These are phyloP conservation scores for Citrullus amarus DNA, from an alignment of 306 rosid genomes.

Conservation along the genomic window DNA sequence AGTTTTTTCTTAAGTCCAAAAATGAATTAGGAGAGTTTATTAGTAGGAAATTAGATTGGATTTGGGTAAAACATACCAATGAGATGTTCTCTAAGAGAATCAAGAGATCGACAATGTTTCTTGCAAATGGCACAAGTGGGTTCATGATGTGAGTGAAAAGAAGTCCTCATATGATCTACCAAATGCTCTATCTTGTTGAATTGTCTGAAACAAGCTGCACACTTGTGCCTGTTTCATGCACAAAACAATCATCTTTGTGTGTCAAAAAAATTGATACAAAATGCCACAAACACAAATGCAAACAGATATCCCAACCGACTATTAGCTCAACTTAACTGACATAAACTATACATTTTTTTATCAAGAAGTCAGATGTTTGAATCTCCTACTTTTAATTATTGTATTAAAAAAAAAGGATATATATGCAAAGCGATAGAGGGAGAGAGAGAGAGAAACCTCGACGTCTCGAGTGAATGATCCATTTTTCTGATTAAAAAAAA, in stretches of 20 bases:
- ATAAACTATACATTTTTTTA: too few relatives aligned
- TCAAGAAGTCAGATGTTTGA: too few relatives aligned
- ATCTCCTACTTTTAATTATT: too few relatives aligned
- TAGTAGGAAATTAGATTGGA: too few relatives aligned
- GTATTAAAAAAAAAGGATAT: too few relatives aligned
- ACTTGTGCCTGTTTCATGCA: constrained; percentile 58
- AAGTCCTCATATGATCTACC: constrained; percentile 92
- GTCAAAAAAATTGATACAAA: not conserved
- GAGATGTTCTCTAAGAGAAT: constrained; percentile 90
- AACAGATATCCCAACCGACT: too few relatives aligned
- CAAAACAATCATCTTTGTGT: not conserved
- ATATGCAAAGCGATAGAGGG: not conserved
- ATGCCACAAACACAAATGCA: not conserved
- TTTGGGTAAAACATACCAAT: constrained; percentile 30
- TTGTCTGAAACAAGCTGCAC: constrained; percentile 87
- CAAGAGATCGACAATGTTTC: constrained; percentile 91
- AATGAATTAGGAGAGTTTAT: too few relatives aligned
- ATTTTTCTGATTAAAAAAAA: constrained; percentile 4
- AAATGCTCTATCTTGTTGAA: constrained; percentile 86
- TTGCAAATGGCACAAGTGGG: constrained; percentile 77
- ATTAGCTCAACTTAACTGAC: too few relatives aligned
- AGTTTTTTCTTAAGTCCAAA: too few relatives aligned
- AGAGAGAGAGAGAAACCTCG: constrained; percentile 34
- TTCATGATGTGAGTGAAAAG: constrained; percentile 86
- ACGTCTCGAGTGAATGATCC: constrained; percentile 41